Evolutionary conservation across 2,329 filamentous ascomycete species (phyloP).

Genomic region (Cadophora malorum): DNA sequence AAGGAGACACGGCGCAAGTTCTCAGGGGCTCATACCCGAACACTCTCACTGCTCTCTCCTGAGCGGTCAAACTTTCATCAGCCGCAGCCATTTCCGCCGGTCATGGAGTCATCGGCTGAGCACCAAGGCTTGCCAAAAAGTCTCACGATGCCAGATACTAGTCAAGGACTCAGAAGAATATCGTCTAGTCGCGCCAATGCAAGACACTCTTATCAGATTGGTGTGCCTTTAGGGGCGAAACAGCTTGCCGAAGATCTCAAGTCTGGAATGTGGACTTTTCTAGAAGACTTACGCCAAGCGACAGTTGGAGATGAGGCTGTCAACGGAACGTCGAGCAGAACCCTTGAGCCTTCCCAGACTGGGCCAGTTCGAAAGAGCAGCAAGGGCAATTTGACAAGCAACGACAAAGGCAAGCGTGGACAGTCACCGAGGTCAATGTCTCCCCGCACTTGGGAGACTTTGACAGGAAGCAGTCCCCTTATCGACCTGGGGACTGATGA

Average conservation of each 20-base stretch:
- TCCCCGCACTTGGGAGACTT: constrained; percentile 43
- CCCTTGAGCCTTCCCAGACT: constrained; percentile 42
- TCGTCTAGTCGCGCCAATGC: constrained; percentile 35
- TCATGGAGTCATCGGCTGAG: constrained; percentile 44
- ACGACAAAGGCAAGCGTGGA: constrained; percentile 33
- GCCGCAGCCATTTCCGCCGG: constrained; percentile 40
- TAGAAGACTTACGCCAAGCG: constrained; percentile 93
- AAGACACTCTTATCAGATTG: constrained; percentile 45
- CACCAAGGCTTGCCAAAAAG: constrained; percentile 33
- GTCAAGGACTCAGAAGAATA: constrained; percentile 39
- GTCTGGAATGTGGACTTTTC: constrained; percentile 89
- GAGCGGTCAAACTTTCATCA: constrained; percentile 41
- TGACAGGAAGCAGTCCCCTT: constrained; percentile 39
- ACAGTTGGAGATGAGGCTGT: constrained; percentile 94
- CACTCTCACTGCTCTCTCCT: constrained; percentile 82
- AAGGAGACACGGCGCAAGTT: constrained; percentile 62
- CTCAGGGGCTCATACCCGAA: constrained; percentile 66
- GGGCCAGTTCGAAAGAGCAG: constrained; percentile 46
- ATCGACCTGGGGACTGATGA: constrained; percentile 36
- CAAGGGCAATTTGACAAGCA: constrained; percentile 42
- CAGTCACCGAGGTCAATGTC: constrained; percentile 36
- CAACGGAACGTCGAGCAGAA: constrained; percentile 52
- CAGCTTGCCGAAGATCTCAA: constrained; percentile 73
- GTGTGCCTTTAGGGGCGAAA: constrained; percentile 43
- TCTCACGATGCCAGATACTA: constrained; percentile 44